Base-by-base conservation (phyloP, 176 grass and related monocot species). In the Zea mays region DNA sequence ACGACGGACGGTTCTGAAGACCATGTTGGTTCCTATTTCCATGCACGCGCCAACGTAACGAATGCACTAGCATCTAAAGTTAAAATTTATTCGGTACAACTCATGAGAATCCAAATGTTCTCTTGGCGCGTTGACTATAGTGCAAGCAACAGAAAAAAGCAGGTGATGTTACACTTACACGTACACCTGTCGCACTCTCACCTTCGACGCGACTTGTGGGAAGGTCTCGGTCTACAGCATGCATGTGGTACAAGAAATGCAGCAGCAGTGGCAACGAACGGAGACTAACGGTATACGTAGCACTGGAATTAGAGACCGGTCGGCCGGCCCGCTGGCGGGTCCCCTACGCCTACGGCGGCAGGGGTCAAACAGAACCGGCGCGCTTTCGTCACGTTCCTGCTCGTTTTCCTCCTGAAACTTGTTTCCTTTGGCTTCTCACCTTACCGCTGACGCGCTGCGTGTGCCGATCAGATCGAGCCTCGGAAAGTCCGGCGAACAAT, bases 401-500 rank as follows among this genome's bases (percentile, higher is more conserved):
- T 44, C 17, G 17, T 44, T 6, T 67, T 42, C 17, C 5, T 41
- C 7, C 37, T 65, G 17, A n/a, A 58, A 58, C 55, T 21, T 3
- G 0, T 56, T 20, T 41, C 7, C 7, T 4, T 33, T 14, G 61
- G 11, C 12, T 33, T 3, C 5, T 68, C 42, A n/a, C 10, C 43
- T 33, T 33, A 34, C 67, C 11, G 15, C 50, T 49, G 12, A 46
- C 2, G 58, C 58, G 4, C 1, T 13, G 2, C 38, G 4, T 1
- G 2, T 21, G 65, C 40, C 40, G 64, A 43, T 10, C 63, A 66
- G 63, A 39, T 39, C 2, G 38, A 41, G 15, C 14, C 9, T 43
- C 66, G 42, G 66, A 14, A 69, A 46, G n/a, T 45, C 66, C 66
- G 66, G 66, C 66, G 41, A 69, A 47, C n/a, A 33, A 47, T 40